Base-by-base conservation (phyloP, 148 eudicot species). In the Rheum nobile region DNA sequence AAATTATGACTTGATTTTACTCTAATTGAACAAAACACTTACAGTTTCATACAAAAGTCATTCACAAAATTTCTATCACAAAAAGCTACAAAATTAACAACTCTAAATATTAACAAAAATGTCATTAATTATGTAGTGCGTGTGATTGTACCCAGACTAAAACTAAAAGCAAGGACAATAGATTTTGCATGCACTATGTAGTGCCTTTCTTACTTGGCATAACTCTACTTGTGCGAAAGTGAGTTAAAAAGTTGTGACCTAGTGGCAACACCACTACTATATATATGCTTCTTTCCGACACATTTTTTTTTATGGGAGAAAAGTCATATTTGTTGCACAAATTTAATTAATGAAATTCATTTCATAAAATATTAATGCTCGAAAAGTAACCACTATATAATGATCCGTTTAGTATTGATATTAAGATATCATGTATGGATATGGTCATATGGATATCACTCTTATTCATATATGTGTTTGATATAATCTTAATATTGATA, bases 171-270 rank as follows among this genome's bases (percentile, higher is more conserved):
- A 34, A 31, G 32, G 41, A 61, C 61, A 57, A 57, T 17, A 65
- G 70, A 65, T 65, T 34, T 65, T 65, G 21, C 38, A 65, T 31
- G 39, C 69, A 65, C 69, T 65, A 65, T 63, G 2, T 57, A 28
- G 2, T 2, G 22, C 69, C 69, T 65, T 65, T 65, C 69, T 17
- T 65, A 65, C 39, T 65, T 65, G 69, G 69, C 69, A 65, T 19
- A 32, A 65, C 11, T 65, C 69, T 65, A 65, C 70, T 65, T 16
- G 70, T 65, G 70, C 70, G 4, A 65, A 65, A 65, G 41, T 65
- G 70, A 65, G n/a, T 65, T 65, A 8, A 16, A 65, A 65, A 65
- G 70, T 65, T 31, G 22, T 65, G 39, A 65, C 39, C 13, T 32
- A 65, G 70, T 65, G 70, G 39, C 70, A 14, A 32, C 21, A 32